These are phyloP conservation scores for Wallacemonas rigidus DNA, from an alignment of 208 protist genomes.

Conservation along the genomic window DNA sequence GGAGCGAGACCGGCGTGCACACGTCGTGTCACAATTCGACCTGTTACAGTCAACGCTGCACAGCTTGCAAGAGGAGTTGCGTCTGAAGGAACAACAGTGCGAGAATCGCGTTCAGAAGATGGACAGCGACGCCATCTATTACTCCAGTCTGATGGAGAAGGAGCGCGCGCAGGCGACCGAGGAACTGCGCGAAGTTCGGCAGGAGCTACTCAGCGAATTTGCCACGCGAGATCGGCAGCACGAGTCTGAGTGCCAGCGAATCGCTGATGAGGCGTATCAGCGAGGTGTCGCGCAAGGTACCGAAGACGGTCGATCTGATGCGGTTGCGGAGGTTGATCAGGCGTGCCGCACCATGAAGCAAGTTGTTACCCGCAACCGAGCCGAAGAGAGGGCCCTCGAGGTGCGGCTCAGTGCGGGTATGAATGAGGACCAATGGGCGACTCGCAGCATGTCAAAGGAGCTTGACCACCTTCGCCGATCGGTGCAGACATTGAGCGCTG, in stretches of 20 bases:
- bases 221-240: conserved; percentile 51
- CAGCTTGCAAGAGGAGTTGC: conserved; percentile 35
- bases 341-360: conserved; percentile 53
- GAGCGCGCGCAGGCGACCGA: conserved; percentile 52
- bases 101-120: conserved; percentile 60
- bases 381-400: conserved; percentile 56
- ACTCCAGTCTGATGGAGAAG: conserved; percentile 63
- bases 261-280: conserved; percentile 54
- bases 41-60: conserved; percentile 49
- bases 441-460: conserved; percentile 37
- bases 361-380: conserved; percentile 43
- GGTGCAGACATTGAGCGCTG: conserved; percentile 20
- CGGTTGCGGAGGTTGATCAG: conserved; percentile 45
- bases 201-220: conserved; percentile 66
- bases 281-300: conserved; percentile 57
- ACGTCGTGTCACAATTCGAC: conserved; percentile 43
- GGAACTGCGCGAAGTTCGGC: conserved; percentile 65
- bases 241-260: conserved; percentile 47
- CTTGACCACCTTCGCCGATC: conserved; percentile 35
- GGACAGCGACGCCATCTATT: conserved; percentile 64
- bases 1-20: conserved; percentile 11
- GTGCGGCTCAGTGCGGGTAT: conserved; percentile 43
- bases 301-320: conserved; percentile 55
- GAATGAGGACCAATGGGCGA: conserved; percentile 38
- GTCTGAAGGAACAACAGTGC: conserved; percentile 57